Evolutionary conservation across 2,329 filamentous ascomycete species (phyloP).

Genomic region (Cytospora leucostoma): DNA sequence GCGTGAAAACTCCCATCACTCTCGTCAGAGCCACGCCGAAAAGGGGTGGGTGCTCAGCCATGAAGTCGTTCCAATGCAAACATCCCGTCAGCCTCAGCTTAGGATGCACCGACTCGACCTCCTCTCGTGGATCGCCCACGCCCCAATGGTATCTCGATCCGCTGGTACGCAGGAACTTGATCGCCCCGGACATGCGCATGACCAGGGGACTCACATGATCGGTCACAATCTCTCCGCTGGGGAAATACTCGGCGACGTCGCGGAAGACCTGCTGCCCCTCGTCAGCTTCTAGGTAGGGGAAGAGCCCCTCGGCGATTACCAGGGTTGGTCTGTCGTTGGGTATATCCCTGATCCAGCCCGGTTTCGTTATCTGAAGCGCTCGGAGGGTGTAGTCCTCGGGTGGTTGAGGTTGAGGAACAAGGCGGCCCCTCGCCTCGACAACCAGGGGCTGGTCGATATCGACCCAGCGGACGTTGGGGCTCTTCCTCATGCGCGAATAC

Average conservation of each 20-base stretch:
- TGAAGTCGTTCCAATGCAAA: conserved; percentile 17
- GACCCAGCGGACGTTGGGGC: conserved; percentile 23
- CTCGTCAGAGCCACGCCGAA: conserved; percentile 3
- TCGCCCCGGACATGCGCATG: neutral
- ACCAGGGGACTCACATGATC: conserved; percentile 10
- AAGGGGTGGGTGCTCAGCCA: conserved; percentile 16
- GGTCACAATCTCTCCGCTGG: neutral
- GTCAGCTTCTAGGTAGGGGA: neutral
- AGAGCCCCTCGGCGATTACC: conserved; percentile 8
- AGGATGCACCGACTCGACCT: conserved; percentile 8
- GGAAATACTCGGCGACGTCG: conserved; percentile 9
- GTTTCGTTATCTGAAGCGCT: conserved; percentile 10
- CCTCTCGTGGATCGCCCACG: conserved; percentile 4
- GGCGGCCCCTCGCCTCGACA: conserved; percentile 14
- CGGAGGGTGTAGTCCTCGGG: conserved; percentile 20
- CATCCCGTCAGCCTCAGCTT: conserved; percentile 14
- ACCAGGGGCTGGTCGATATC: conserved; percentile 23
- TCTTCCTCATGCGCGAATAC: conserved; percentile 7
- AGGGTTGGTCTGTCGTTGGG: conserved; percentile 13
- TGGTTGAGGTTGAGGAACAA: conserved; percentile 11
- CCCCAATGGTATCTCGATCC: conserved; percentile 11
- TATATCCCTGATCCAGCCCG: conserved; percentile 18
- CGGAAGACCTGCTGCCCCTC: conserved; percentile 5
- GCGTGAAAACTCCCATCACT: conserved; percentile 3
- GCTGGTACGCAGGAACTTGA: conserved; percentile 16